A percentile compares a stretch with the other conserved stretches of the same genome.
Conservation (phyloP, 352 stramenopile genomes). For the Pythium brachiatum region DNA sequence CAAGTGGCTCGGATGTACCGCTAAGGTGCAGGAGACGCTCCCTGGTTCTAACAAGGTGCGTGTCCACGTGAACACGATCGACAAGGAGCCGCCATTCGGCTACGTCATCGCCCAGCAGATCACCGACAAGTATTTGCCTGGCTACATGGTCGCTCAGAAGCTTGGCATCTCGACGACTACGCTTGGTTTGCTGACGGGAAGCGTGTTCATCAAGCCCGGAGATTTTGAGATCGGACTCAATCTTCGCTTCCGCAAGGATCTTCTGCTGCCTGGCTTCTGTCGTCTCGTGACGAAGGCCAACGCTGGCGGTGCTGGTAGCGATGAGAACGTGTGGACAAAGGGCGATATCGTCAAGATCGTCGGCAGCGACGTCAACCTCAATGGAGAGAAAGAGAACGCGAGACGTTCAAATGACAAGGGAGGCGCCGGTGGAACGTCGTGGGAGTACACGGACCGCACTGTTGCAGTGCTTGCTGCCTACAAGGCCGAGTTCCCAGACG, state of each 20-base stretch:
- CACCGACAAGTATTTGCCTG: slow-evolving; percentile 83
- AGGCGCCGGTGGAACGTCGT: slow-evolving; percentile 45
- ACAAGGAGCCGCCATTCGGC: slow-evolving; percentile 95
- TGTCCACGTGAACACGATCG: slow-evolving; percentile 90
- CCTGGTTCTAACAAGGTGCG: slow-evolving; percentile 82
- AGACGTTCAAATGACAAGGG: slow-evolving; percentile 20
- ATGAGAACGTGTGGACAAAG: slow-evolving; percentile 79
- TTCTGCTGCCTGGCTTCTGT: slow-evolving; percentile 92
- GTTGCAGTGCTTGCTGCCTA: slow-evolving; percentile 94
- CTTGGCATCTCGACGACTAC: slow-evolving; percentile 90
- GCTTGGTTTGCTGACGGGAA: slow-evolving; percentile 93
- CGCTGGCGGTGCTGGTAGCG: slow-evolving; percentile 14
- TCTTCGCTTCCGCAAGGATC: slow-evolving; percentile 76
- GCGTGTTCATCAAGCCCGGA: slow-evolving; percentile 91
- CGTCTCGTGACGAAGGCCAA: slow-evolving; percentile 48
- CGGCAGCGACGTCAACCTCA: slow-evolving; percentile 64
- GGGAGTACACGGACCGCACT: slow-evolving; percentile 97
- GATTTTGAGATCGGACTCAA: slow-evolving; percentile 90
- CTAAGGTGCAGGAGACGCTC: slow-evolving; percentile 61
- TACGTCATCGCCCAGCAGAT: slow-evolving; percentile 92
- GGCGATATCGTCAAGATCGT: slow-evolving; percentile 93
- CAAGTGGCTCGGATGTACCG: slow-evolving; percentile 90
- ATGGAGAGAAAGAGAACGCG: slow-evolving; percentile 30
- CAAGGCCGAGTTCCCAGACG: slow-evolving; percentile 90
- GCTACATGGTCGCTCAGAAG: slow-evolving; percentile 82